Evolutionary conservation across 768 basidiomycete species (phyloP).

Genomic region (Rubroboletus satanas): DNA sequence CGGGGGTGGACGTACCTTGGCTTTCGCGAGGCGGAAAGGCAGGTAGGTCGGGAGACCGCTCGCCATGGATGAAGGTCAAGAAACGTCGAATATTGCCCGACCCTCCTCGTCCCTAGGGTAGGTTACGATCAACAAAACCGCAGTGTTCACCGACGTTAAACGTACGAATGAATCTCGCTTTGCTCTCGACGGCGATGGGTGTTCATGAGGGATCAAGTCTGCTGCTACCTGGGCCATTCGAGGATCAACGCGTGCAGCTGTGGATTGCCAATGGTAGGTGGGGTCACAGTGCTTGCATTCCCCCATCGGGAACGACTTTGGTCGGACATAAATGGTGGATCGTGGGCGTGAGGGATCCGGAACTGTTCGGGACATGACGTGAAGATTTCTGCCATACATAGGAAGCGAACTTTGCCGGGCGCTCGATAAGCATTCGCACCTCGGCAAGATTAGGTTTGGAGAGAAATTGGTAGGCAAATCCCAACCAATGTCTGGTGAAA

Average conservation of each 20-base stretch:
- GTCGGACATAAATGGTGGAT: constrained; percentile 18
- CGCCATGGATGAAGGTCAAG: background rate
- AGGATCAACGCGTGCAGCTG: background rate
- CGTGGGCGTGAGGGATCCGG: constrained; percentile 1
- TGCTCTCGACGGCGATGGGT: background rate
- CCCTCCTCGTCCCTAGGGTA: constrained; percentile 22
- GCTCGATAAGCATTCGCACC: constrained; percentile 16
- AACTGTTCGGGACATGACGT: background rate
- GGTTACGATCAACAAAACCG: background rate
- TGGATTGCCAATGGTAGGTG: background rate
- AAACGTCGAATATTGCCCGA: constrained; percentile 20
- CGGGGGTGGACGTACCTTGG: background rate
- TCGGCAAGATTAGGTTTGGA: background rate
- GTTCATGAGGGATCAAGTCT: background rate
- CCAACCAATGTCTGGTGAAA: constrained; percentile 8
- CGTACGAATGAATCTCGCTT: constrained; percentile 16
- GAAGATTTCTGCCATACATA: background rate
- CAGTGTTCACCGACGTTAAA: background rate
- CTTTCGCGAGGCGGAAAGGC: background rate
- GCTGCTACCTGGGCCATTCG: constrained; percentile 12
- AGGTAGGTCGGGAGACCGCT: background rate
- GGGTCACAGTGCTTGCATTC: background rate
- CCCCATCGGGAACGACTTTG: background rate
- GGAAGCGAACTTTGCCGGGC: background rate
- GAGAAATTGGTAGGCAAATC: background rate